Evolutionary conservation across 305 asterid genomes (phyloP).

Genomic region (Ruellia speciosa): DNA sequence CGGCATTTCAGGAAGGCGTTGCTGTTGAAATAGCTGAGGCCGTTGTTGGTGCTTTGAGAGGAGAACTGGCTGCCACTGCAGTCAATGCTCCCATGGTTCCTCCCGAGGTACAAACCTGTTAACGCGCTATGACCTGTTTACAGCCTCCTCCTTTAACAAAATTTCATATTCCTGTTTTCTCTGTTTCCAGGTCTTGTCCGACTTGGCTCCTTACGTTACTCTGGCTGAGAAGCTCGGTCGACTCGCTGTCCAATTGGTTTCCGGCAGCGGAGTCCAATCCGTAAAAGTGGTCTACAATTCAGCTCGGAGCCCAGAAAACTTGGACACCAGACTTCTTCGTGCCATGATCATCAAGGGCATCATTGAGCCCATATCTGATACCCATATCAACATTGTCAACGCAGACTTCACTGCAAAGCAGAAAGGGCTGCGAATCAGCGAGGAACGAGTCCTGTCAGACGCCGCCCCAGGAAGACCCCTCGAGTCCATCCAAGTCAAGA

Average conservation of each 20-base stretch:
- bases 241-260: slow-evolving; percentile 64
- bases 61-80: slow-evolving; percentile 93
- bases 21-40: slow-evolving; percentile 98
- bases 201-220: slow-evolving; percentile 70
- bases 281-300: slow-evolving; percentile 75
- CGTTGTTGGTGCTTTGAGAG: slow-evolving; percentile 84
- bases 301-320: slow-evolving; percentile 63
- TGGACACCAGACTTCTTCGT: slow-evolving; percentile 89
- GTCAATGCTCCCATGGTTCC: slow-evolving; percentile 98
- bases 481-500: slow-evolving; percentile 61
- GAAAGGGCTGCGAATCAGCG: slow-evolving; percentile 77
- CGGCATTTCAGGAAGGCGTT: slow-evolving; percentile 71
- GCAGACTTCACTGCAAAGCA: slow-evolving; percentile 93
- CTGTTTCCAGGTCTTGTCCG: slow-evolving; percentile 56
- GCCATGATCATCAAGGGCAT: slow-evolving; percentile 94
- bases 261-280: slow-evolving; percentile 65
- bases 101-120: slow-evolving; percentile 49
- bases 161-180: background rate
- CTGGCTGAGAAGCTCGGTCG: slow-evolving; percentile 90
- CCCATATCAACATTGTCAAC: slow-evolving; percentile 76
- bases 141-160: background rate
- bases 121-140: too few relatives aligned
- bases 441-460: slow-evolving; percentile 54
- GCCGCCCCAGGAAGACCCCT: slow-evolving; percentile 58
- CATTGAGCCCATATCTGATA: slow-evolving; percentile 73